Evolutionary conservation across 1,284 basidiomycete species (phyloP).

Genomic region (Gomphus bonarii): DNA sequence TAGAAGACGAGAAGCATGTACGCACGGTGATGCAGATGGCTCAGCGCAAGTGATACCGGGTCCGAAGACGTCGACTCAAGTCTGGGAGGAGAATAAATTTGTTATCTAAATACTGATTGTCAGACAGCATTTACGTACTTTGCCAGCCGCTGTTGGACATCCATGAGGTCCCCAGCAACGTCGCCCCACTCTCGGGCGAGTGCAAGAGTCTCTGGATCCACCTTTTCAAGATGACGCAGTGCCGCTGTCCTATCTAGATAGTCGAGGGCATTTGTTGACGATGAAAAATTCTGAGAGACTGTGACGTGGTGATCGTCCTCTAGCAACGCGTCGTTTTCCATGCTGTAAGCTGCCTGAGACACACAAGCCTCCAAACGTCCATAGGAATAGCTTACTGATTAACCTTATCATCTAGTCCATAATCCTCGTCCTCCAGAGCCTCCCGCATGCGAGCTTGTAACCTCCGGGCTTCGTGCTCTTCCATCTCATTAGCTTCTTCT

Average conservation of each 20-base stretch:
- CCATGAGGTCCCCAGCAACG: constrained; percentile 42
- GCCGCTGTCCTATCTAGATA: constrained; percentile 53
- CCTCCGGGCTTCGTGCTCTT: constrained; percentile 79
- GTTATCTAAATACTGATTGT: not conserved
- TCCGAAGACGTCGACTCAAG: constrained; percentile 37
- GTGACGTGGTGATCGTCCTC: not conserved
- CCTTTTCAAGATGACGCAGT: constrained; percentile 68
- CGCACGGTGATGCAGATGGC: constrained; percentile 71
- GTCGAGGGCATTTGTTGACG: constrained; percentile 12
- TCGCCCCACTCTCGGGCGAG: constrained; percentile 71
- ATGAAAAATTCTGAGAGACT: not conserved
- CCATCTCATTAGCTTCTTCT: constrained; percentile 77
- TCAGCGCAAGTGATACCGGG: constrained; percentile 47
- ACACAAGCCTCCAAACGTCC: not conserved
- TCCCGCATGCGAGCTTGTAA: constrained; percentile 72
- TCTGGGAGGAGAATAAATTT: constrained; percentile 24
- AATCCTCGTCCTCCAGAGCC: constrained; percentile 70
- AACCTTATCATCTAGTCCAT: constrained; percentile 65
- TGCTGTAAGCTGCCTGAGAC: not conserved
- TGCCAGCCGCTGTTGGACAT: constrained; percentile 43
- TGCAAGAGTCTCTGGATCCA: constrained; percentile 70
- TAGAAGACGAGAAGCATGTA: constrained; percentile 14
- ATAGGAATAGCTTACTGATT: constrained; percentile 21
- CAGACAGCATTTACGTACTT: constrained; percentile 31
- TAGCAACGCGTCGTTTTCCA: not conserved